phyloP scores from a whole-genome alignment of 306 rosid species.

The Begonia peltatifolia region DNA sequence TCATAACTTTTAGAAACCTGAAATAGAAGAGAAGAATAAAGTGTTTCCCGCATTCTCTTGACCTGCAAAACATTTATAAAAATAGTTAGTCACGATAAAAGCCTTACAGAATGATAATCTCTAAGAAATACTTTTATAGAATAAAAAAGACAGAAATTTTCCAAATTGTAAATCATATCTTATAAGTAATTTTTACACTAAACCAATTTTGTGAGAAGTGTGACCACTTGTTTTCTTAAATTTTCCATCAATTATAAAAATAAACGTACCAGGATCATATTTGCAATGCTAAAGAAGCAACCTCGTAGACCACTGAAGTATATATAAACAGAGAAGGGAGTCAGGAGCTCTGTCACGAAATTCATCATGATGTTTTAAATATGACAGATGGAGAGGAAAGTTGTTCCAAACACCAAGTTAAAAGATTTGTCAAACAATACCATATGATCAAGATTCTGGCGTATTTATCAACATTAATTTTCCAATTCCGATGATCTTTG shows the following conservation, averaged over 20 bases:
- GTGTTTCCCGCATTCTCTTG: slow-evolving; percentile 86
- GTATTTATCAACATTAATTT: too few relatives aligned
- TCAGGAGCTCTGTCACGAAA: slow-evolving; percentile 12
- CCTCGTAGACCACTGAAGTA: slow-evolving; percentile 85
- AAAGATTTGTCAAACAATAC: too few relatives aligned
- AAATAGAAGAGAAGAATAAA: slow-evolving; percentile 75
- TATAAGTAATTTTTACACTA: too few relatives aligned
- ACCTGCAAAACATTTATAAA: slow-evolving; percentile 42
- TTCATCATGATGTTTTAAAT: slow-evolving; percentile 1
- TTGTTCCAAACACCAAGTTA: background rate
- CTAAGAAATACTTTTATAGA: background rate
- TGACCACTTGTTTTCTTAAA: too few relatives aligned
- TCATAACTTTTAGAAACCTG: slow-evolving; percentile 42
- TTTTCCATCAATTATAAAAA: slow-evolving; percentile 3
- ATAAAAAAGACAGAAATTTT: background rate
- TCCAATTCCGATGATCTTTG: too few relatives aligned
- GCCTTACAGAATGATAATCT: background rate
- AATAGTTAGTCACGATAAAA: slow-evolving; percentile 10
- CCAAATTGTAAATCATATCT: too few relatives aligned
- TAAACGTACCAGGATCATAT: slow-evolving; percentile 80
- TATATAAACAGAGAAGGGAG: slow-evolving; percentile 20
- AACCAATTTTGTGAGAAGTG: too few relatives aligned
- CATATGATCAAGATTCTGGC: too few relatives aligned
- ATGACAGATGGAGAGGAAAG: slow-evolving; percentile 3
- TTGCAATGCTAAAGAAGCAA: slow-evolving; percentile 83